A percentile compares a stretch with the other conserved stretches of the same genome.
Conservation (phyloP, 108 stramenopile genomes). For the Cyclotella distinguenda region DNA sequence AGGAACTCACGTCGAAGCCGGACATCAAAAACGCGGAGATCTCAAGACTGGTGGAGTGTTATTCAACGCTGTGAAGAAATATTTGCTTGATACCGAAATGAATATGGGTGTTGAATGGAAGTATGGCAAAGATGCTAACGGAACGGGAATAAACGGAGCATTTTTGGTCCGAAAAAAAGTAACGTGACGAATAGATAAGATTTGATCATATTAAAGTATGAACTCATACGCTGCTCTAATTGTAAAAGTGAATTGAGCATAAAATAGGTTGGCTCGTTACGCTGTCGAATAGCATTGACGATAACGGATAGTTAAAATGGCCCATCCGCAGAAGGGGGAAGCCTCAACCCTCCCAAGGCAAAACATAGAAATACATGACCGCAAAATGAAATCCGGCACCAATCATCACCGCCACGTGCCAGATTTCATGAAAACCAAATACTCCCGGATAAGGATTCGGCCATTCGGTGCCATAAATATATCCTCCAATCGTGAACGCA, state of each 20-base stretch:
- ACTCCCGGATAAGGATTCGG: constrained; percentile 68
- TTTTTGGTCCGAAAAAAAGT: constrained; percentile 33
- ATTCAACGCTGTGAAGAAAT: constrained; percentile 43
- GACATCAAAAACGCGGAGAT: constrained; percentile 31
- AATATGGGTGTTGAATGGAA: constrained; percentile 36
- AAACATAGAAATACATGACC: constrained; percentile 72
- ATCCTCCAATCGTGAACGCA: constrained; percentile 66
- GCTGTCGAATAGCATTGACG: no score
- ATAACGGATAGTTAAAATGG: background rate
- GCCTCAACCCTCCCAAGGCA: constrained; percentile 49
- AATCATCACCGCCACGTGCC: constrained; percentile 71
- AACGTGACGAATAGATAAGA: background rate
- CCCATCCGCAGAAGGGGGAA: background rate
- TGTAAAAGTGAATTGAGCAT: no score
- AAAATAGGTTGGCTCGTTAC: no score
- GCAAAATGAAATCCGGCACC: constrained; percentile 66
- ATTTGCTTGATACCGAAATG: constrained; percentile 29
- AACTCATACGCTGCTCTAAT: no score
- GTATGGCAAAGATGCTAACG: constrained; percentile 33
- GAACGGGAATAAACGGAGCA: constrained; percentile 42
- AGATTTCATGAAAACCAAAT: constrained; percentile 86
- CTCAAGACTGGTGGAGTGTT: constrained; percentile 37
- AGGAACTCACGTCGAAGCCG: constrained; percentile 41
- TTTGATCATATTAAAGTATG: no score
- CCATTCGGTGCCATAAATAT: constrained; percentile 56